phyloP scores from a whole-genome alignment of 139 green algal genomes.

The Penium margaritaceum region DNA sequence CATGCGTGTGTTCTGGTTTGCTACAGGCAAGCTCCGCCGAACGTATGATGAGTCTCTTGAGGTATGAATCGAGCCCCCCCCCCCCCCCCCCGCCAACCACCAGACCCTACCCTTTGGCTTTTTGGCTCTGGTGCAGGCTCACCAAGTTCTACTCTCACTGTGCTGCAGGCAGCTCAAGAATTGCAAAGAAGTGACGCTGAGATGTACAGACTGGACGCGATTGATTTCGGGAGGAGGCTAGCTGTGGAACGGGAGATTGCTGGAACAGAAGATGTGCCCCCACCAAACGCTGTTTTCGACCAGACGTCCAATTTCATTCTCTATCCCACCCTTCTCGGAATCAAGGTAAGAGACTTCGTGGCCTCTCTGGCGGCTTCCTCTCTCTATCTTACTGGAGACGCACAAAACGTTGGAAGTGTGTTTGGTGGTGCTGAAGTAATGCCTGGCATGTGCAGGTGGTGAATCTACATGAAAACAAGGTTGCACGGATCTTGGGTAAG shows the following conservation, averaged over 20 bases:
- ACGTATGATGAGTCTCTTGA: constrained; percentile 81
- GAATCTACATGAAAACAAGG: constrained; percentile 77
- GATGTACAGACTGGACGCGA: constrained; percentile 67
- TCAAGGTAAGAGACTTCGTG: constrained; percentile 72
- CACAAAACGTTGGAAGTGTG: no score
- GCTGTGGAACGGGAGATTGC: constrained; percentile 54
- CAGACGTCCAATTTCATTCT: constrained; percentile 74
- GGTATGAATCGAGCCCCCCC: neutral
- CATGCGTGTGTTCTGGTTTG: constrained; percentile 79
- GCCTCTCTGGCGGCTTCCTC: constrained; percentile 40
- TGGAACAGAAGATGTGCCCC: constrained; percentile 39
- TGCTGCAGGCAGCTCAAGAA: constrained; percentile 62
- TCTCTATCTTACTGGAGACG: no score
- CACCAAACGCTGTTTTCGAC: constrained; percentile 52
- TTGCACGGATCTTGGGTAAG: constrained; percentile 73
- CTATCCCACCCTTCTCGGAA: constrained; percentile 78
- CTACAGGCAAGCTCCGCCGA: constrained; percentile 72
- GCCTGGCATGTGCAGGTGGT: constrained; percentile 71
- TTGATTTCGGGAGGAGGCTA: constrained; percentile 76
- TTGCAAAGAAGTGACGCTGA: constrained; percentile 66
- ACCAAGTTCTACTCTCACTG: neutral
- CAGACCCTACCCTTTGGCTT: neutral
- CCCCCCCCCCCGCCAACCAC: neutral
- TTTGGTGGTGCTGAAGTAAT: no score
- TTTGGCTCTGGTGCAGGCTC: no score